Conservation (phyloP, 176 grass and related monocot species). For the Thinopyrum elongatum region DNA sequence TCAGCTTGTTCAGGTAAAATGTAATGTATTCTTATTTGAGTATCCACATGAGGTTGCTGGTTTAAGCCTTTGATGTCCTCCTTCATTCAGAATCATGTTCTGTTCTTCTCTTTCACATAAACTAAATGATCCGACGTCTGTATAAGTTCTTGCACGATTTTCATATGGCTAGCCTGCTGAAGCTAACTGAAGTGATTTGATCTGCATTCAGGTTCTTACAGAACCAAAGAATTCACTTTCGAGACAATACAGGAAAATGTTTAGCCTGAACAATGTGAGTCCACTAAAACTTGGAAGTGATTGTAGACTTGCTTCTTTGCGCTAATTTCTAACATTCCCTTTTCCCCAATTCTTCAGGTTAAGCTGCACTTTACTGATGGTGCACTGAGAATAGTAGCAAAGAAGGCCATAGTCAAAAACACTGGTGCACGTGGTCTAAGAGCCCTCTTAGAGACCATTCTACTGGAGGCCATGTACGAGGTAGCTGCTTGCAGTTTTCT, state of each 20-base stretch:
- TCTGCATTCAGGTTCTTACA: conserved; percentile 75
- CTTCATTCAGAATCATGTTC: background rate
- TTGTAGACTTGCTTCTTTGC: conserved; percentile 16
- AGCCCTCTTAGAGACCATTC: conserved; percentile 80
- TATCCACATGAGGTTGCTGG: background rate
- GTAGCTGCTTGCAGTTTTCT: conserved; percentile 46
- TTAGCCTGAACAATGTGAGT: conserved; percentile 85
- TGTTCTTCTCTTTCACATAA: background rate
- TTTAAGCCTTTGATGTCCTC: background rate
- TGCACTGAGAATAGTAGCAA: conserved; percentile 71
- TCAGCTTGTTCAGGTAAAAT: conserved; percentile 90
- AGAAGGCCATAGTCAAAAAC: conserved; percentile 73
- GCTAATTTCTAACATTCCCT: conserved; percentile 12
- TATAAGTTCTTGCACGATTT: conserved; percentile 9
- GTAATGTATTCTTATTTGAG: background rate
- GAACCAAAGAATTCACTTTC: conserved; percentile 96
- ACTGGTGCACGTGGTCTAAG: conserved; percentile 95
- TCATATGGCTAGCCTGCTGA: background rate
- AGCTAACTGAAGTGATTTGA: conserved; percentile 32
- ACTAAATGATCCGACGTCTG: background rate
- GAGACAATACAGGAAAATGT: conserved; percentile 96
- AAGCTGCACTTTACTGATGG: conserved; percentile 71
- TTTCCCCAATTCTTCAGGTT: conserved; percentile 49
- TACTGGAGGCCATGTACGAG: conserved; percentile 99
- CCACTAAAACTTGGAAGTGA: background rate